A percentile compares a stretch with the other conserved stretches of the same genome.
Evolutionary conservation across 2,329 filamentous ascomycete species (phyloP).

Genomic region (Xylogone sp.): DNA sequence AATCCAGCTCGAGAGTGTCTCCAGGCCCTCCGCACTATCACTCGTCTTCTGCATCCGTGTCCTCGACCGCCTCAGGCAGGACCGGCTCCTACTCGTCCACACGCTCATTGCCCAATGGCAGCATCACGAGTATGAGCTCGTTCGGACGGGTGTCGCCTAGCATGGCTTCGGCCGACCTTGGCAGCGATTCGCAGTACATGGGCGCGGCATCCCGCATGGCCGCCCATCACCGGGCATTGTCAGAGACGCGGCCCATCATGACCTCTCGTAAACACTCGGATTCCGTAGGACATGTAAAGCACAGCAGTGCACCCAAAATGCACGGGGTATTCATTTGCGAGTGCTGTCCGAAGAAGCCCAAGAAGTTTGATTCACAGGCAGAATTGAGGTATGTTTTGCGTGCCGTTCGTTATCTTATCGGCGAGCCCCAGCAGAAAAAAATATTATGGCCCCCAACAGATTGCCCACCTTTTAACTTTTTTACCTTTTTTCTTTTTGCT

Average conservation of each 20-base stretch:
- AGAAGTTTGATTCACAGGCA: constrained; percentile 83
- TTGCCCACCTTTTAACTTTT: no score
- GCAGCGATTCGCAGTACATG: constrained; percentile 46
- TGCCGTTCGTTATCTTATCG: no score
- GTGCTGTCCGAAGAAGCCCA: constrained; percentile 95
- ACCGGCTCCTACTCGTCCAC: constrained; percentile 60
- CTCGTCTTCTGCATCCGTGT: constrained; percentile 56
- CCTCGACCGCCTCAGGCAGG: constrained; percentile 60
- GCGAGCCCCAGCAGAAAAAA: no score
- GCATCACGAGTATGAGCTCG: constrained; percentile 61
- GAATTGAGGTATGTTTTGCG: constrained; percentile 83
- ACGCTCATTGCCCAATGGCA: constrained; percentile 56
- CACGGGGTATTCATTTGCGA: constrained; percentile 73
- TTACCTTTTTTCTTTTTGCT: no score
- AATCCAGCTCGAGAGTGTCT: constrained; percentile 51
- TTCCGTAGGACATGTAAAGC: constrained; percentile 31
- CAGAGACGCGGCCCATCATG: constrained; percentile 35
- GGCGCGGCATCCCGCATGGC: constrained; percentile 33
- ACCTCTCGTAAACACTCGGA: constrained; percentile 44
- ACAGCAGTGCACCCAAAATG: constrained; percentile 46
- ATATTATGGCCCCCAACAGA: no score
- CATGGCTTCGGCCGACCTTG: no score
- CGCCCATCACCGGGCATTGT: constrained; percentile 29
- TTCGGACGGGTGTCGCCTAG: constrained; percentile 58
- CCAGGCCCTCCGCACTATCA: constrained; percentile 51